phyloP scores from a whole-genome alignment of 805 yeast genomes.

The Jamesozyma piceae region DNA sequence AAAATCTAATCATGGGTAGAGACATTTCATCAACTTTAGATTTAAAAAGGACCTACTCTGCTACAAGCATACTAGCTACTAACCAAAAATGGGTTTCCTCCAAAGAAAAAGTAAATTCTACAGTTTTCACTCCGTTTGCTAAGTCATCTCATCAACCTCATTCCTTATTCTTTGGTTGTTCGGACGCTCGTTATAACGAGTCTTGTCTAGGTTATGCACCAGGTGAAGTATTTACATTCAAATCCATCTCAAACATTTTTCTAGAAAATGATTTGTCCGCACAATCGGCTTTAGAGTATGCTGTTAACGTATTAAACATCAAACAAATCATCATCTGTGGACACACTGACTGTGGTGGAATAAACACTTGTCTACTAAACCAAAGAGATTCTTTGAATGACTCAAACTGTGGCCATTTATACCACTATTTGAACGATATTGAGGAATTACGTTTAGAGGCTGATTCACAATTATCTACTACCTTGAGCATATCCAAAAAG shows the following conservation, averaged over 20 bases:
- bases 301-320: slow-evolving; percentile 75
- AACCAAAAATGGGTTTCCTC: slow-evolving; percentile 38
- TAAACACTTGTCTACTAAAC: slow-evolving; percentile 57
- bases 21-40: neutral
- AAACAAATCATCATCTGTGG: slow-evolving; percentile 80
- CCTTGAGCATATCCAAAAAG: neutral
- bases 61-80: slow-evolving; percentile 28
- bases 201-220: slow-evolving; percentile 67
- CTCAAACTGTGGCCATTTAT: slow-evolving; percentile 16
- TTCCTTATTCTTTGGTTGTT: slow-evolving; percentile 89
- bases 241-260: slow-evolving; percentile 79
- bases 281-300: slow-evolving; percentile 76
- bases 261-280: slow-evolving; percentile 59
- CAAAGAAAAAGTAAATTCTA: slow-evolving; percentile 34
- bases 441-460: slow-evolving; percentile 53
- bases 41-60: neutral
- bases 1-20: neutral
- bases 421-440: slow-evolving; percentile 48
- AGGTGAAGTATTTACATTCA: slow-evolving; percentile 83
- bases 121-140: slow-evolving; percentile 33
- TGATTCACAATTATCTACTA: neutral
- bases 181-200: slow-evolving; percentile 86
- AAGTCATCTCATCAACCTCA: slow-evolving; percentile 46
- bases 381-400: slow-evolving; percentile 34
- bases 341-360: slow-evolving; percentile 92